Conservation (phyloP, 2,329 filamentous ascomycete species). For the Botrytis fabae region DNA sequence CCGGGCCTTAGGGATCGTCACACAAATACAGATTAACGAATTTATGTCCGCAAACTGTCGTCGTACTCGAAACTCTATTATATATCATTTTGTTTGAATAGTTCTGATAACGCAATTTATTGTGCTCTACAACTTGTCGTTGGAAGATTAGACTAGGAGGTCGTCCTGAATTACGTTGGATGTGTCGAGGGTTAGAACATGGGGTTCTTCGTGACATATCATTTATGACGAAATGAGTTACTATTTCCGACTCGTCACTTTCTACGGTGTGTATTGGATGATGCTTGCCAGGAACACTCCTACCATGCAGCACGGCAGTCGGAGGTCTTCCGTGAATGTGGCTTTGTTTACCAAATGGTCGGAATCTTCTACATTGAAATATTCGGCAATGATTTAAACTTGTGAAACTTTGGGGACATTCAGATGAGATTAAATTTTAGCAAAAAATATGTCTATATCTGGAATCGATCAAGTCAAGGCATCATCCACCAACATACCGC, state of each 20-base stretch:
- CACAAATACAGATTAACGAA: not conserved
- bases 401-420: not conserved
- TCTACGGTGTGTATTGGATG: conserved; percentile 2
- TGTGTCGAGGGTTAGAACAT: not conserved
- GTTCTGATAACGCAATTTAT: not conserved
- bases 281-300: not conserved
- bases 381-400: not conserved
- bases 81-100: not conserved
- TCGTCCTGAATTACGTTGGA: not conserved
- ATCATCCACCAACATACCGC: not conserved
- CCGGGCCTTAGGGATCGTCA: not conserved
- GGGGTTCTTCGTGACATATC: not conserved
- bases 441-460: not conserved
- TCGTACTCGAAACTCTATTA: conserved; percentile 1
- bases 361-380: not conserved
- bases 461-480: not conserved
- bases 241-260: conserved; percentile 2
- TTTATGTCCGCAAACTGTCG: not conserved
- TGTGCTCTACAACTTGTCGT: not conserved
- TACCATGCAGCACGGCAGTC: not conserved
- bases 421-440: not conserved
- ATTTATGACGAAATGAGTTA: not conserved
- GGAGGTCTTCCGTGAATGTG: not conserved
- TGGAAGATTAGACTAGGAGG: not conserved
- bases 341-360: not conserved